A percentile compares a stretch with the other conserved stretches of the same genome.
phyloP scores from a whole-genome alignment of 306 rosid species.

The Medicago ruthenica region DNA sequence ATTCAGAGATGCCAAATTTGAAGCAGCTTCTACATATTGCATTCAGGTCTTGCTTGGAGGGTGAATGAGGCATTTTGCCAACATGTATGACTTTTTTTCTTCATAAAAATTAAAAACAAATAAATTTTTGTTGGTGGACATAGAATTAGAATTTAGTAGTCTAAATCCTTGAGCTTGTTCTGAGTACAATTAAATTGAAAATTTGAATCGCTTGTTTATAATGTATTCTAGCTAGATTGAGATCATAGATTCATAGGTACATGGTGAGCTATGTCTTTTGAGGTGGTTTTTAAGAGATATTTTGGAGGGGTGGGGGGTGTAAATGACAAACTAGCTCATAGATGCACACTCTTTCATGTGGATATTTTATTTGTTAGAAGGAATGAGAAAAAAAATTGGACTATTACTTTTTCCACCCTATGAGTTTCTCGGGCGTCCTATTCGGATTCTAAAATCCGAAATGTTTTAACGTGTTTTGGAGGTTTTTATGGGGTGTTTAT shows the following conservation, averaged over 20 bases:
- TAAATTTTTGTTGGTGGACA: background rate
- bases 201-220: background rate
- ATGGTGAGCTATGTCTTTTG: too few species aligned
- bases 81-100: background rate
- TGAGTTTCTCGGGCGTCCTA: too few species aligned
- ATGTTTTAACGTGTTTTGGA: too few species aligned
- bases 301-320: too few species aligned
- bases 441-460: too few species aligned
- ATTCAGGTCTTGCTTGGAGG: background rate
- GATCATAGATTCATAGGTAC: background rate
- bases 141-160: background rate
- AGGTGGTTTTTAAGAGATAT: too few species aligned
- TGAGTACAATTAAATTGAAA: background rate
- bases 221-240: background rate
- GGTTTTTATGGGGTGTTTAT: too few species aligned
- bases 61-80: background rate
- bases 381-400: too few species aligned
- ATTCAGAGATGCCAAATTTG: background rate
- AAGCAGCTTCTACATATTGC: background rate
- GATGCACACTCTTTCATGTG: too few species aligned
- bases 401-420: too few species aligned
- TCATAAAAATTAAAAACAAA: background rate
- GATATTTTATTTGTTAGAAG: too few species aligned
- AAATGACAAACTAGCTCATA: too few species aligned
- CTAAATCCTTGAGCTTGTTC: background rate